Base-by-base conservation (phyloP, 2,329 filamentous ascomycete species). In the Xylaria sp. region DNA sequence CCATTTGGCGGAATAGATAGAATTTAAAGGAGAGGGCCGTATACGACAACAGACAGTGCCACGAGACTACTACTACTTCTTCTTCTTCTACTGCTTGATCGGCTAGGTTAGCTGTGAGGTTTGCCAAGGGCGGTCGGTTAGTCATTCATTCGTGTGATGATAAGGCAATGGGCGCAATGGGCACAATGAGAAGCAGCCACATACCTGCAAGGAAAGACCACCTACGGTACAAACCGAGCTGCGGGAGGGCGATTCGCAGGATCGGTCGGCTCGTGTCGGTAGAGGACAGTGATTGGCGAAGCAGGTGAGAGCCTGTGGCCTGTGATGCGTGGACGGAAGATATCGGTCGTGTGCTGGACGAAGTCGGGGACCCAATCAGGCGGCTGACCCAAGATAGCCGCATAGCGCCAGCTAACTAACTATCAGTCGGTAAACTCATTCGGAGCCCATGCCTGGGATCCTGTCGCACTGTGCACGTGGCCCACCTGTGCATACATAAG, bases 381-480 rank as follows among this genome's bases (percentile, higher is more conserved):
- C 53, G 63, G 64, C 60, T 64, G 67, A 68, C 63, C 61, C 52
- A 55, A n/a, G 28, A 46, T 23, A 36, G n/a, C 52, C 50, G 28
- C 43, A 25, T 46, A 46, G 43, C 50, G n/a, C 52, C 36, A 53
- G 43, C 41, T 48, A 62, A 34, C n/a, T n/a, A n/a, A 10, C 8
- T 34, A 34, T 34, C 63, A 63, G n/a, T 69, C 52, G 60, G 53
- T 58, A 41, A n/a, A n/a, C 45, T 18, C 43, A 53, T 60, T 60
- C 30, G 48, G 43, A 46, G 39, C 18, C 48, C 28, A 57, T 36
- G 1, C 10, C 30, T 15, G 2, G 10, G 5, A 32, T 20, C 23
- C n/a, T 36, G 9, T 25, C 55, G 25, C 55, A 67, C 65, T 61
- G 67, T 67, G 64, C 67, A 67, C 57, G 63, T 67, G 59, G 63